These are phyloP conservation scores for Tylopilus plumbeoviolaceoides DNA, from an alignment of 768 basidiomycete genomes.

Conservation along the genomic window DNA sequence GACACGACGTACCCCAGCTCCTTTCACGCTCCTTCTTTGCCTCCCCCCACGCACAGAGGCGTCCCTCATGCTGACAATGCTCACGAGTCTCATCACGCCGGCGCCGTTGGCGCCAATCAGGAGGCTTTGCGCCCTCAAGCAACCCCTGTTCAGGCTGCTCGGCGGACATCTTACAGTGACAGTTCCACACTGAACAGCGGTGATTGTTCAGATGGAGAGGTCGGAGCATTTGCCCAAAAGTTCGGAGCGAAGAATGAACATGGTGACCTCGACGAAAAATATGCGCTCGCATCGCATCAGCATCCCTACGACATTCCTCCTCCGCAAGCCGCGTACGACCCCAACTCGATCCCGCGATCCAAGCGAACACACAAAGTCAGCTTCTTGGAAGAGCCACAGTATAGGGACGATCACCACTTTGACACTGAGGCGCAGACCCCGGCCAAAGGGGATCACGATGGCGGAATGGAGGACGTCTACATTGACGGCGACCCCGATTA, in stretches of 20 bases:
- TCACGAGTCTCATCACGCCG: not conserved
- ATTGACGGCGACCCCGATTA: constrained; percentile 11
- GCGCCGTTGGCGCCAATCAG: constrained; percentile 3
- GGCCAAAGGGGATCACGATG: constrained; percentile 3
- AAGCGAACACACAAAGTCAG: constrained; percentile 34
- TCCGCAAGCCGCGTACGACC: constrained; percentile 42
- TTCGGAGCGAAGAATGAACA: constrained; percentile 10
- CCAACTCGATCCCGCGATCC: constrained; percentile 6
- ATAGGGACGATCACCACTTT: constrained; percentile 15
- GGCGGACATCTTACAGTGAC: constrained; percentile 35
- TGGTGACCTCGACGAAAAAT: constrained; percentile 36
- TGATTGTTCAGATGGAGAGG: constrained; percentile 16
- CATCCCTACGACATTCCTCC: constrained; percentile 61
- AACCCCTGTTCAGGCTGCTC: constrained; percentile 16
- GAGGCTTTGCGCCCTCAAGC: constrained; percentile 10
- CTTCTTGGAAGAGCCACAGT: constrained; percentile 31
- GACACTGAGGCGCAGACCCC: constrained; percentile 24
- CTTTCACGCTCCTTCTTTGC: constrained; percentile 8
- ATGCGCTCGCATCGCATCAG: constrained; percentile 51
- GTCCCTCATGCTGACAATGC: not conserved
- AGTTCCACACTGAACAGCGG: constrained; percentile 34
- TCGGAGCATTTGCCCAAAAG: constrained; percentile 15
- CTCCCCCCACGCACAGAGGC: constrained; percentile 4
- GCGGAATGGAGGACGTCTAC: constrained; percentile 18
- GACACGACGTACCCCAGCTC: constrained; percentile 5